phyloP scores from a whole-genome alignment of 257 asterid genomes.

The Rubia yunnanensis region DNA sequence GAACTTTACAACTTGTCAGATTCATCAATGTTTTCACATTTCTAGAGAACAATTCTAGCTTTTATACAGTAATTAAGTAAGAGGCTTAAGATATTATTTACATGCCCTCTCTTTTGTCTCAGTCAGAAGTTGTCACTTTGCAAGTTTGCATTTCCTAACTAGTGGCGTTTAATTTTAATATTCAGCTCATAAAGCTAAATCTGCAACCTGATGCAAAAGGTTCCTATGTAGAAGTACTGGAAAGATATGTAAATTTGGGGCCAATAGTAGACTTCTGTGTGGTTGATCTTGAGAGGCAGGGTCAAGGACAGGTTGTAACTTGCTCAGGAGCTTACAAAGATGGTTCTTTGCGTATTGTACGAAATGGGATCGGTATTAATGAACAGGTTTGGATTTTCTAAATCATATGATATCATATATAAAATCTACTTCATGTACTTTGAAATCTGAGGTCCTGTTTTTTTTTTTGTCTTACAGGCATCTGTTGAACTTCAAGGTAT shows the following conservation, averaged over 20 bases:
- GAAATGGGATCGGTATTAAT: constrained; percentile 88
- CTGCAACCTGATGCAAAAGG: constrained; percentile 81
- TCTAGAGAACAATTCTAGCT: background rate
- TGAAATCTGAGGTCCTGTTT: constrained; percentile 2
- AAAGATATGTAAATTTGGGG: constrained; percentile 84
- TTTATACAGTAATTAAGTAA: too few relatives aligned
- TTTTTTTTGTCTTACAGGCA: constrained; percentile 44
- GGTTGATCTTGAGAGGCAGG: constrained; percentile 93
- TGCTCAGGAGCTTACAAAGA: constrained; percentile 97
- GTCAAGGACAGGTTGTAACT: constrained; percentile 97
- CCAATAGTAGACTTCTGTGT: constrained; percentile 93
- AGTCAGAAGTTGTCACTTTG: background rate
- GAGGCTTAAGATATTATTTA: background rate
- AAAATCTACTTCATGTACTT: background rate
- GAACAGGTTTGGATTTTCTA: constrained; percentile 52
- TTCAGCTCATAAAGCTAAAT: constrained; percentile 77
- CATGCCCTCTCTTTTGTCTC: background rate
- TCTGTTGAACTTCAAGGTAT: constrained; percentile 96
- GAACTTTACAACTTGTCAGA: background rate
- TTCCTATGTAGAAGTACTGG: constrained; percentile 84
- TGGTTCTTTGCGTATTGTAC: constrained; percentile 86
- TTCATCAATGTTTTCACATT: background rate
- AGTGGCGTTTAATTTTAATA: constrained; percentile 9
- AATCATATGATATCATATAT: constrained; percentile 4
- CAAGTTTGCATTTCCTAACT: background rate